Conservation (phyloP, 345 rosid genomes). For the Leavenworthia alabamica region DNA sequence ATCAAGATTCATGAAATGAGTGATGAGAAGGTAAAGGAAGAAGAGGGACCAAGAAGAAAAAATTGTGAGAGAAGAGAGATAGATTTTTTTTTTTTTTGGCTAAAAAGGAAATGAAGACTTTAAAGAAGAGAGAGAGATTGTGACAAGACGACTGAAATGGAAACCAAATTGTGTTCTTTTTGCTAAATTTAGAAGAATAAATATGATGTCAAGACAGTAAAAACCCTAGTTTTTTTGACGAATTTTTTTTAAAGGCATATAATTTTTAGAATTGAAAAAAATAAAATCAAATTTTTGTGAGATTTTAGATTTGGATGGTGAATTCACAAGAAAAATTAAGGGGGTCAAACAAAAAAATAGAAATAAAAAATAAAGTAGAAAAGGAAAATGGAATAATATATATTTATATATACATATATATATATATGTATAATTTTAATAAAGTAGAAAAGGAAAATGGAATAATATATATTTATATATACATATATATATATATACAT, state of each 20-base stretch:
- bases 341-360: not conserved
- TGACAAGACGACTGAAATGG: conserved; percentile 31
- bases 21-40: not conserved
- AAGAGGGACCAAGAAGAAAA: no score
- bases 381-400: conserved; percentile 7
- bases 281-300: no score
- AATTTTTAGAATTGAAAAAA: no score
- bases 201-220: conserved; percentile 29
- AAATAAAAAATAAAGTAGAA: not conserved
- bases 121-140: conserved; percentile 11
- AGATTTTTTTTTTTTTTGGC: conserved; percentile 29
- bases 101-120: conserved; percentile 17
- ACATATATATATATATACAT: no score
- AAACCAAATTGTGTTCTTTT: conserved; percentile 28
- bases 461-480: no score
- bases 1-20: conserved; percentile 17
- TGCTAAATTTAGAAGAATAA: conserved; percentile 40
- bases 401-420: no score
- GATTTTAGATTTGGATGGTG: conserved; percentile 12
- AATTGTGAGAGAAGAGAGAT: no score
- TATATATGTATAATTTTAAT: no score
- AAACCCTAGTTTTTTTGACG: conserved; percentile 36
- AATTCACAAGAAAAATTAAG: not conserved
- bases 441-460: no score
- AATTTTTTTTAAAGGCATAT: no score